These are phyloP conservation scores for Dorcoceras hygrometricum DNA, from an alignment of 257 asterid species.

Conservation along the genomic window DNA sequence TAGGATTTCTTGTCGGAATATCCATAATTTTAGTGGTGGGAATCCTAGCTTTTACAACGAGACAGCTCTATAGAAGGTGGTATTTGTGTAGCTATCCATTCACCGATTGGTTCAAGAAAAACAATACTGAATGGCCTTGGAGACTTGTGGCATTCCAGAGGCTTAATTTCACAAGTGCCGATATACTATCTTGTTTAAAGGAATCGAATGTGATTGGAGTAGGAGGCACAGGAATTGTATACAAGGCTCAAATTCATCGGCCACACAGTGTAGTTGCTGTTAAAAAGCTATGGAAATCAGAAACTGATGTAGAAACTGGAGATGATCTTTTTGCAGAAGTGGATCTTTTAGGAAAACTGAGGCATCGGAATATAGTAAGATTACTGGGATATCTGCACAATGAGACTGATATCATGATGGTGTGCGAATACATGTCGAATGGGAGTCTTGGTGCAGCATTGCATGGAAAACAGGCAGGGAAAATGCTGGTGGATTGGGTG, in stretches of 20 bases:
- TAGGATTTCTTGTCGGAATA: conserved; percentile 50
- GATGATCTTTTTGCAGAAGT: conserved; percentile 66
- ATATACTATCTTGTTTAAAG: conserved; percentile 53
- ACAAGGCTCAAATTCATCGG: conserved; percentile 60
- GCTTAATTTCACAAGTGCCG: conserved; percentile 59
- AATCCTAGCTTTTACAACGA: conserved; percentile 32
- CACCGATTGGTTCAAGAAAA: conserved; percentile 47
- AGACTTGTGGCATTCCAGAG: conserved; percentile 75
- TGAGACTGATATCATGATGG: conserved; percentile 66
- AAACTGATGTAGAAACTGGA: conserved; percentile 52
- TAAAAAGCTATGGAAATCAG: conserved; percentile 68
- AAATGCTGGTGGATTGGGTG: conserved; percentile 69
- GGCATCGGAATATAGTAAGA: conserved; percentile 74
- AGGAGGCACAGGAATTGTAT: conserved; percentile 71
- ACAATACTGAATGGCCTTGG: conserved; percentile 73
- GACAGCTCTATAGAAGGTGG: conserved; percentile 56
- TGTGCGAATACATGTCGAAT: conserved; percentile 74
- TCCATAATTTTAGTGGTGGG: conserved; percentile 37
- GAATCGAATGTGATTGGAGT: conserved; percentile 71
- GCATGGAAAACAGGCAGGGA: conserved; percentile 54
- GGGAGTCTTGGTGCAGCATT: conserved; percentile 73
- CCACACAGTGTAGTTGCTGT: conserved; percentile 57
- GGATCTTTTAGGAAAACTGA: conserved; percentile 57
- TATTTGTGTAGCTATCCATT: conserved; percentile 52
- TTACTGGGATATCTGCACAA: conserved; percentile 67